These are phyloP conservation scores for Trifolium pratense DNA, from an alignment of 306 rosid species.

Conservation along the genomic window DNA sequence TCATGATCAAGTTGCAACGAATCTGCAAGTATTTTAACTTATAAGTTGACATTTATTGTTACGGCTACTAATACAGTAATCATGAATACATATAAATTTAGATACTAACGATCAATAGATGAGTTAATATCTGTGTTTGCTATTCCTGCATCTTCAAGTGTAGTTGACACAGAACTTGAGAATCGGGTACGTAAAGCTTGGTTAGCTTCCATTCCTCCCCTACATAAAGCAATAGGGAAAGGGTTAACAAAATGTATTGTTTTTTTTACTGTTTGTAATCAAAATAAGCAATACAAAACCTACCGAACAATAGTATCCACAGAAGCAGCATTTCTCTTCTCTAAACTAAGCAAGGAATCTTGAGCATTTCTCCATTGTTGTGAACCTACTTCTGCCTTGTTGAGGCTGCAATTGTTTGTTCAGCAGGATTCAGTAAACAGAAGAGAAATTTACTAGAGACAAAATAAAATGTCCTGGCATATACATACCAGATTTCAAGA, in stretches of 20 bases:
- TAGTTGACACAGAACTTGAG: conserved; percentile 71
- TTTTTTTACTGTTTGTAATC: conserved; percentile 6
- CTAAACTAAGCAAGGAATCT: conserved; percentile 81
- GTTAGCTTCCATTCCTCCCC: conserved; percentile 88
- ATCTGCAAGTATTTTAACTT: conserved; percentile 60
- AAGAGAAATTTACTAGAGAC: conserved; percentile 17
- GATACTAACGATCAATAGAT: conserved; percentile 80
- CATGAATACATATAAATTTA: conserved; percentile 19
- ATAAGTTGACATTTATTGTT: conserved; percentile 35
- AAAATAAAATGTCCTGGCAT: conserved; percentile 32
- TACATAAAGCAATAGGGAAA: conserved; percentile 36
- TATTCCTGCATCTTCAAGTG: conserved; percentile 79
- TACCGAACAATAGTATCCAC: conserved; percentile 87
- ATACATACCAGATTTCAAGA: conserved; percentile 79
- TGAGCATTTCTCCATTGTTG: conserved; percentile 96
- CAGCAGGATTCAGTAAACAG: conserved; percentile 35
- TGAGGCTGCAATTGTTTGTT: conserved; percentile 63
- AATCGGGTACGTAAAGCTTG: conserved; percentile 75
- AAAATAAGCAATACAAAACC: conserved; percentile 33
- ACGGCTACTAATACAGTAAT: conserved; percentile 16
- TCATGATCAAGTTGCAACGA: conserved; percentile 94
- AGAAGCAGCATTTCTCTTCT: conserved; percentile 76
- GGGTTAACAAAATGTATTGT: conserved; percentile 23
- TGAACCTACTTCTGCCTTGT: conserved; percentile 82
- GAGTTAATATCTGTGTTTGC: conserved; percentile 84